Conservation (phyloP, 2,329 filamentous ascomycete genomes). For the Ophiostoma populinum region DNA sequence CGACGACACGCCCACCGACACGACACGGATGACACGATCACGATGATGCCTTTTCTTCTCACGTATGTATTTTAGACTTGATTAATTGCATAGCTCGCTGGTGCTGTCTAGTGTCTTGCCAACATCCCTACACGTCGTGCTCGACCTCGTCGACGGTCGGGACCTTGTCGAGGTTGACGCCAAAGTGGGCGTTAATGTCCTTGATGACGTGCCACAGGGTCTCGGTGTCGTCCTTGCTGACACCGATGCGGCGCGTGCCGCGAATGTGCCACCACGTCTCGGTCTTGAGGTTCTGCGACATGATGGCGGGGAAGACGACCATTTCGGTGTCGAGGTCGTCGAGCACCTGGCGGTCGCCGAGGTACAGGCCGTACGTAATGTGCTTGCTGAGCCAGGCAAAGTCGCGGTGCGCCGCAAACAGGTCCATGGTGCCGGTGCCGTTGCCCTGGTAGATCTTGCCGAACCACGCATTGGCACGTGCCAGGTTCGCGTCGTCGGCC, state of each 20-base stretch:
- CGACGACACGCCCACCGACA: no score
- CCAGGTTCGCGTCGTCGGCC: constrained; percentile 34
- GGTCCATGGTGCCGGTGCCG: constrained; percentile 17
- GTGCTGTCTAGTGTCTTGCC: no score
- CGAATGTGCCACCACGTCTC: constrained; percentile 39
- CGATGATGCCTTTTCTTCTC: no score
- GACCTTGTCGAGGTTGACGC: constrained; percentile 13
- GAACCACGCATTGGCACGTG: constrained; percentile 37
- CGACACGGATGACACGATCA: no score
- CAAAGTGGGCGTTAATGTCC: constrained; percentile 12
- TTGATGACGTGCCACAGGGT: constrained; percentile 13
- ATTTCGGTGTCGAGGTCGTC: constrained; percentile 37
- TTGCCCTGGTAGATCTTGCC: constrained; percentile 37
- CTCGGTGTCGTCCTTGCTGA: constrained; percentile 26
- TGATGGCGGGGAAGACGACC: constrained; percentile 34
- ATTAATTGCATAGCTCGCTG: no score
- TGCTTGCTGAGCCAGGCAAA: constrained; percentile 33
- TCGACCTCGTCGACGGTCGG: constrained; percentile 16
- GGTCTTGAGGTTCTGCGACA: constrained; percentile 36
- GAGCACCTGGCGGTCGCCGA: constrained; percentile 36
- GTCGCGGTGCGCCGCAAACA: constrained; percentile 22
- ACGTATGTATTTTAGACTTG: no score
- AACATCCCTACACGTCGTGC: constrained; percentile 12
- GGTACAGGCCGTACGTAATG: constrained; percentile 41
- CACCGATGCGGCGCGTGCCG: constrained; percentile 29